A percentile compares a stretch with the other conserved stretches of the same genome.
phyloP scores from a whole-genome alignment of 805 yeast species.

The Kockiozyma suomiensis region DNA sequence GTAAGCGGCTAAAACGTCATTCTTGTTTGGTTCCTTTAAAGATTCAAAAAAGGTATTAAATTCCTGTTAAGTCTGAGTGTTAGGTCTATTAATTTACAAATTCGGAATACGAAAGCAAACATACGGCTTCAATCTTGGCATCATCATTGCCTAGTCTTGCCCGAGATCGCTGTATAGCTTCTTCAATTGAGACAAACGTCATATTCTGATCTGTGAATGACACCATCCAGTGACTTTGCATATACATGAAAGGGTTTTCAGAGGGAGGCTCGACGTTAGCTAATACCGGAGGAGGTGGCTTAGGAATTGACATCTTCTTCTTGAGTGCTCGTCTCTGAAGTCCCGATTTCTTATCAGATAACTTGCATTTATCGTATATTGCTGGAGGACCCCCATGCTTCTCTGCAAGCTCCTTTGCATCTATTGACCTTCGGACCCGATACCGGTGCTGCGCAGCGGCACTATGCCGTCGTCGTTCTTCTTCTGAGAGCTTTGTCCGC shows the following conservation, averaged over 20 bases:
- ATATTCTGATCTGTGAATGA: constrained; percentile 15
- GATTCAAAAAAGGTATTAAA: constrained; percentile 1
- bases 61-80: too few relatives aligned
- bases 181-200: constrained; percentile 14
- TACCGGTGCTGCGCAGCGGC: constrained; percentile 29
- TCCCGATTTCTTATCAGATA: constrained; percentile 26
- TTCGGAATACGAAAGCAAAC: too few relatives aligned
- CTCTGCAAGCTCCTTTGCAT: constrained; percentile 19
- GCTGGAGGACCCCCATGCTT: constrained; percentile 22
- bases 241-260: constrained; percentile 20
- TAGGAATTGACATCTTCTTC: constrained; percentile 12
- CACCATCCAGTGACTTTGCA: constrained; percentile 15
- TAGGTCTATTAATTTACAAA: too few relatives aligned
- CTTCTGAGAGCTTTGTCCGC: constrained; percentile 15
- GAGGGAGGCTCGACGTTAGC: background rate
- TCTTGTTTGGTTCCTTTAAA: constrained; percentile 1
- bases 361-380: constrained; percentile 23
- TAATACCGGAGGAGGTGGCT: constrained; percentile 14
- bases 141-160: constrained; percentile 3
- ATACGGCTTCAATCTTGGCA: background rate
- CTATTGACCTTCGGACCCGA: constrained; percentile 19
- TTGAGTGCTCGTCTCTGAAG: constrained; percentile 17
- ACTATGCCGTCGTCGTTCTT: constrained; percentile 19
- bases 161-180: constrained; percentile 5
- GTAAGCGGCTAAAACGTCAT: constrained; percentile 8